phyloP scores from a whole-genome alignment of 495 filamentous ascomycete genomes.

The Monascus purpureus region DNA sequence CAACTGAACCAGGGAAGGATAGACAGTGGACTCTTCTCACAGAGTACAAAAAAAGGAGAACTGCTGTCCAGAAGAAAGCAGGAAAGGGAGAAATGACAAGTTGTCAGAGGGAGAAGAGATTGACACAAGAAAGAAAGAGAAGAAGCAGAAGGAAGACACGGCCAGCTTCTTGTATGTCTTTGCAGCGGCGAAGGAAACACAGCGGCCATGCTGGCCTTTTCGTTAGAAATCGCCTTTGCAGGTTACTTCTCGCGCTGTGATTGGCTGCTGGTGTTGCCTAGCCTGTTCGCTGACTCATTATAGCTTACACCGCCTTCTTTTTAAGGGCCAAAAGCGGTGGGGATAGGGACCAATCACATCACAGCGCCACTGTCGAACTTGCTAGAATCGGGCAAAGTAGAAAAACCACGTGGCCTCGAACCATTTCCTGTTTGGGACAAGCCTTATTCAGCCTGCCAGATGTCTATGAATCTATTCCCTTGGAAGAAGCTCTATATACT shows the following conservation, averaged over 20 bases:
- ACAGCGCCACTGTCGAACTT: conserved; percentile 2
- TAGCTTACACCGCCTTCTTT: conserved; percentile 15
- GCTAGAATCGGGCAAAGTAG: conserved; percentile 14
- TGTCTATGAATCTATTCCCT: no score
- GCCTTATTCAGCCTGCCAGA: not conserved
- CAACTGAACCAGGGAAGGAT: no score
- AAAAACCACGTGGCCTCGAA: conserved; percentile 4
- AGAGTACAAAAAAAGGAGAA: conserved; percentile 7
- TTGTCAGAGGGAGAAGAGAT: not conserved
- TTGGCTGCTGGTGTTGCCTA: conserved; percentile 15
- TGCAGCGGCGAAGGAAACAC: conserved; percentile 12
- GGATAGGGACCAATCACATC: conserved; percentile 5
- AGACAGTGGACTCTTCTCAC: no score
- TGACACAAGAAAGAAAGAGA: conserved; percentile 1
- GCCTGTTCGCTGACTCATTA: conserved; percentile 13
- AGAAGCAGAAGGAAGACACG: conserved; percentile 3
- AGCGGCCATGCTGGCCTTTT: conserved; percentile 39
- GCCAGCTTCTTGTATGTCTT: conserved; percentile 13
- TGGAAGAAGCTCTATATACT: no score
- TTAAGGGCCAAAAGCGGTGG: conserved; percentile 3
- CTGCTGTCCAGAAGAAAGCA: conserved; percentile 8
- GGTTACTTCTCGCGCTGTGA: conserved; percentile 28
- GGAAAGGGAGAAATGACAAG: conserved; percentile 6
- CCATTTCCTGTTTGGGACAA: no score
- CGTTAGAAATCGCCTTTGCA: conserved; percentile 10